These are phyloP conservation scores for Colletotrichum karsti DNA, from an alignment of 2,329 filamentous ascomycete species.

Conservation along the genomic window DNA sequence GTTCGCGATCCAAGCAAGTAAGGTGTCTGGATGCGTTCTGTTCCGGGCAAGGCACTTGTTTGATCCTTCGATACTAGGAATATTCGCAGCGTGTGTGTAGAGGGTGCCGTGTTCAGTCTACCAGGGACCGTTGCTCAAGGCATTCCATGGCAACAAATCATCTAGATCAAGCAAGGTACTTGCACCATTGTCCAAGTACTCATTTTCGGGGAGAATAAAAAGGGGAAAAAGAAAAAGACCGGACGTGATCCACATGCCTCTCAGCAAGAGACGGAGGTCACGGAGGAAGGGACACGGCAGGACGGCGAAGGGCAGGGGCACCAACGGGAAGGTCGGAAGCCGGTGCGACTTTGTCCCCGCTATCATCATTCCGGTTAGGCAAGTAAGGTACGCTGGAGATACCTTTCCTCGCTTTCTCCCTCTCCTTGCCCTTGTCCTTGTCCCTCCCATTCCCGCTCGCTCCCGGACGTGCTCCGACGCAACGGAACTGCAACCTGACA, in stretches of 20 bases:
- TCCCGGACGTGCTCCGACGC: conserved; percentile 11
- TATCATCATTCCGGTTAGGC: too few relatives aligned
- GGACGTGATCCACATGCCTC: too few relatives aligned
- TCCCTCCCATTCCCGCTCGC: not conserved
- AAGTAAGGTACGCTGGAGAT: too few relatives aligned
- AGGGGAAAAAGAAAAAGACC: not conserved
- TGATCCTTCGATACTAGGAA: not conserved
- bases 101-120: not conserved
- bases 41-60: not conserved
- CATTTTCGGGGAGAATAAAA: not conserved
- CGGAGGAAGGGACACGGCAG: conserved; percentile 1
- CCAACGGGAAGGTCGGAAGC: not conserved
- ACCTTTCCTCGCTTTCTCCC: too few relatives aligned
- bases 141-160: too few relatives aligned
- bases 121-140: too few relatives aligned
- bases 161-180: too few relatives aligned
- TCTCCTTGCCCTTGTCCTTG: not conserved
- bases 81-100: not conserved
- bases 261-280: not conserved
- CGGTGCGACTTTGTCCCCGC: not conserved
- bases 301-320: not conserved
- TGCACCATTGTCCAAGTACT: too few relatives aligned
- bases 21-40: not conserved
- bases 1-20: not conserved
- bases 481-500: conserved; percentile 2